phyloP scores from a whole-genome alignment of 495 filamentous ascomycete genomes.

The Choiromyces venosus region DNA sequence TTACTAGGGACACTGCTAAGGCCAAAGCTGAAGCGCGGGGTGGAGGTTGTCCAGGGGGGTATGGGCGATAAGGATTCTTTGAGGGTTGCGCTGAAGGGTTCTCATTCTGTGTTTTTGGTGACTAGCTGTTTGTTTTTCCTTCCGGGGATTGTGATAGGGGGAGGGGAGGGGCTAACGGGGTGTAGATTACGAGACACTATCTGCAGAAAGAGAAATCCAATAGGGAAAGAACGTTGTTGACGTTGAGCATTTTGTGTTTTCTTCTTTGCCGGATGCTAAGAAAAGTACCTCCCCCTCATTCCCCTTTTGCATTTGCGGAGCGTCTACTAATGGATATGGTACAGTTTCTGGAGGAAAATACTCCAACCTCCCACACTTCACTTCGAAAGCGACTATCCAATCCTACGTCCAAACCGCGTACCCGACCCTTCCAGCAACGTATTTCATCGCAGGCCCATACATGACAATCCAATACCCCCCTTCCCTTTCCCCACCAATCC shows the following conservation, averaged over 20 bases:
- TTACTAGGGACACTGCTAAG: conserved; percentile 47
- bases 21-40: conserved; percentile 46
- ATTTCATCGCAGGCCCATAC: conserved; percentile 56
- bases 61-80: conserved; percentile 50
- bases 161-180: conserved; percentile 1
- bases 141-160: conserved; percentile 5
- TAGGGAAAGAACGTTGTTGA: conserved; percentile 51
- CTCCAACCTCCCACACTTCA: conserved; percentile 45
- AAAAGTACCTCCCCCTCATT: conserved; percentile 31
- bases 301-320: not conserved
- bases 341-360: conserved; percentile 42
- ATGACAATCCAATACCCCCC: conserved; percentile 45
- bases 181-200: conserved; percentile 44
- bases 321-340: not conserved
- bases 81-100: conserved; percentile 50
- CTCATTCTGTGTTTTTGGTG: conserved; percentile 55
- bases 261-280: conserved; percentile 41
- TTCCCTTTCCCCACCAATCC: too few relatives aligned
- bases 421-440: conserved; percentile 50
- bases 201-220: conserved; percentile 48
- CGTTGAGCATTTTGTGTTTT: conserved; percentile 49
- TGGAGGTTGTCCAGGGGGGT: conserved; percentile 52
- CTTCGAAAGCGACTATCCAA: conserved; percentile 43
- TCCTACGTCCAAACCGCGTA: conserved; percentile 41
- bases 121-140: conserved; percentile 48